These are phyloP conservation scores for Magnolia kwangsiensis DNA, from an alignment of 164 flowering plant genomes.

Conservation along the genomic window DNA sequence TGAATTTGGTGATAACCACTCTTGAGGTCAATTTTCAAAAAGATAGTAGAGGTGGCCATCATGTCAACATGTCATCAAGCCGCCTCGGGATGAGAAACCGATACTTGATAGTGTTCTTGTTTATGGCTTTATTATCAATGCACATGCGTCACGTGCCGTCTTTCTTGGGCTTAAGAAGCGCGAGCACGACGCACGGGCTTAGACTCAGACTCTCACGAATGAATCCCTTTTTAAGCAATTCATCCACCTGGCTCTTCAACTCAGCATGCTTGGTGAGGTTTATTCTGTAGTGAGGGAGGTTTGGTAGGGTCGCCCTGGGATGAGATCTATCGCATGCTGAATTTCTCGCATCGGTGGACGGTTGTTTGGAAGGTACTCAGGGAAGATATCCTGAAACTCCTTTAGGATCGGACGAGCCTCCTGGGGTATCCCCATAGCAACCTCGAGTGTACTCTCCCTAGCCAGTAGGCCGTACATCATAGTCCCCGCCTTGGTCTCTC, in stretches of 20 bases:
- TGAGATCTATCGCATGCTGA: slow-evolving; percentile 5
- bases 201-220: slow-evolving; percentile 8
- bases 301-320: slow-evolving; percentile 6
- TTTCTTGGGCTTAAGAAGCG: neutral
- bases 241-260: slow-evolving; percentile 1
- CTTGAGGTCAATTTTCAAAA: neutral
- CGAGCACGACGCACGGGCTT: neutral
- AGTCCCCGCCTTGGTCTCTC: too few relatives aligned
- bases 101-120: slow-evolving; percentile 4
- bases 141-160: slow-evolving; percentile 1
- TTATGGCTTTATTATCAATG: neutral
- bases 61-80: slow-evolving; percentile 2
- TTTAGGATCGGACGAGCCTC: neutral
- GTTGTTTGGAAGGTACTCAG: neutral
- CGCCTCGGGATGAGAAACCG: neutral
- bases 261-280: slow-evolving; percentile 4
- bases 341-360: slow-evolving; percentile 9
- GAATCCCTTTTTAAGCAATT: slow-evolving; percentile 2
- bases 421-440: too few relatives aligned
- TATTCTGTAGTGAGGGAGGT: slow-evolving; percentile 8
- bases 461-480: too few relatives aligned
- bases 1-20: too few relatives aligned
- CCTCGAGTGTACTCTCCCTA: too few relatives aligned
- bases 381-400: slow-evolving; percentile 1
- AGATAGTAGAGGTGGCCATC: neutral